phyloP scores from a whole-genome alignment of 768 basidiomycete genomes.

The Lenzites betulinus region DNA sequence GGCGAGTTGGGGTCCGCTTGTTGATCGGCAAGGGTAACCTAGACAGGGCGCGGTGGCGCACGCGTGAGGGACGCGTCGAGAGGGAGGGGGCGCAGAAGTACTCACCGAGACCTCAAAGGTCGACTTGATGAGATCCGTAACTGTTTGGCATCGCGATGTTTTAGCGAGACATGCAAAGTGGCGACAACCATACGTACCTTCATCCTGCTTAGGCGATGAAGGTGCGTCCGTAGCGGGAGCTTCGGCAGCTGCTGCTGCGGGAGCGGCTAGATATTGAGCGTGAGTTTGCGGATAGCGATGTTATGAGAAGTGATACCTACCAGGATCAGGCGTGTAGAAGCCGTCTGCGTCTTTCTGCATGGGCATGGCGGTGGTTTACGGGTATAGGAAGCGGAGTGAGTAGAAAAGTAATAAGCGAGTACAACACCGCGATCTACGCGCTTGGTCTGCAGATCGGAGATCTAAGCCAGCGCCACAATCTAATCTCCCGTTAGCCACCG shows the following conservation, averaged over 20 bases:
- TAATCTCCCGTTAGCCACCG: constrained; percentile 9
- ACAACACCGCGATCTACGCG: not conserved
- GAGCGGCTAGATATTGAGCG: constrained; percentile 9
- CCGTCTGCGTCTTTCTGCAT: constrained; percentile 82
- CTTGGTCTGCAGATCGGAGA: constrained; percentile 20
- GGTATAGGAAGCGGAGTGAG: not conserved
- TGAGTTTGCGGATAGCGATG: not conserved
- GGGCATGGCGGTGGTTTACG: constrained; percentile 16
- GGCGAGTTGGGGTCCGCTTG: constrained; percentile 97
- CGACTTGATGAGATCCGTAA: constrained; percentile 67
- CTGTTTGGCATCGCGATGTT: constrained; percentile 1
- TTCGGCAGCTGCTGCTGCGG: constrained; percentile 8
- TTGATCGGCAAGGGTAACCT: constrained; percentile 97
- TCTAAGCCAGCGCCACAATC: constrained; percentile 15
- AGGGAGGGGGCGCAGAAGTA: constrained; percentile 9
- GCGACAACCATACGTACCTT: constrained; percentile 8
- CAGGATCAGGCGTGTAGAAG: constrained; percentile 60
- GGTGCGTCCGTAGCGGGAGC: not conserved
- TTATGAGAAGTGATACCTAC: not conserved
- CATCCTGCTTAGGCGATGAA: constrained; percentile 7
- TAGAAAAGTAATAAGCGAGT: not conserved
- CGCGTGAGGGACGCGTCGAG: constrained; percentile 10
- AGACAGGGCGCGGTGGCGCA: constrained; percentile 3
- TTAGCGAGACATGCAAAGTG: not conserved
- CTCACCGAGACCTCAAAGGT: constrained; percentile 81